Evolutionary conservation across 2,329 filamentous ascomycete genomes (phyloP), one percentile per base, ranked within the genome.

Genomic region (Orbilia oligospora): DNA sequence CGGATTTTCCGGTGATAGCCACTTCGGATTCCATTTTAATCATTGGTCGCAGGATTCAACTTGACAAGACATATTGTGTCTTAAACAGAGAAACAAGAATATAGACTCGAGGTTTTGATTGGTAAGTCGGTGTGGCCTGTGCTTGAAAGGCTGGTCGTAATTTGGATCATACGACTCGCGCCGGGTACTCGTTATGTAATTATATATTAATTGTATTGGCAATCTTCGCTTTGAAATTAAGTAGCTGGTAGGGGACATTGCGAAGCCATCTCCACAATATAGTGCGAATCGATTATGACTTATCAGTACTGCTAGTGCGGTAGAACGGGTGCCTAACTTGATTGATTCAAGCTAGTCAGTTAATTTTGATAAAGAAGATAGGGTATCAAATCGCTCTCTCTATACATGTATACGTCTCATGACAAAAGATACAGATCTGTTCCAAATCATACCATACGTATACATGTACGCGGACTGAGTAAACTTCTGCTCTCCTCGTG

Each of bases 101-200:
- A 55, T 9, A 14, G 51, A 16, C 5, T 33, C 5, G 16, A 55
- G 27, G 1, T 46, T 30, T n/a, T 2, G 9, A 27, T 55, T 18
- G 24, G 10, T 5, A 27, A 55, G 10, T 5, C 10, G 22, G 51
- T 1, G n/a, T 55, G 24, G 51, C 24, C 16, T 33, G 14, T 33
- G 51, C 51, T 30, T 55, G 16, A n/a, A 10, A 33, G 33, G 18
- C 27, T 1, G 20, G 53, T 22, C n/a, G 27, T 38, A 58, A 58
- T 36, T n/a, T n/a, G 56, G 27, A 61, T 61, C 36, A 27, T 44
- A 61, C 56, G 33, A 61, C 36, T 44, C n/a, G n/a, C n/a, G n/a
- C n/a, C n/a, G 9, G 27, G 27, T 30, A 3, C 6, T 30, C n/a
- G n/a, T 38, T 61, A 61, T 44, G 56, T 44, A 61, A 61, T 61